Evolutionary conservation across 106 monocot species (phyloP), one percentile per base, ranked within the genome.

Genomic region (Posidonia australis): DNA sequence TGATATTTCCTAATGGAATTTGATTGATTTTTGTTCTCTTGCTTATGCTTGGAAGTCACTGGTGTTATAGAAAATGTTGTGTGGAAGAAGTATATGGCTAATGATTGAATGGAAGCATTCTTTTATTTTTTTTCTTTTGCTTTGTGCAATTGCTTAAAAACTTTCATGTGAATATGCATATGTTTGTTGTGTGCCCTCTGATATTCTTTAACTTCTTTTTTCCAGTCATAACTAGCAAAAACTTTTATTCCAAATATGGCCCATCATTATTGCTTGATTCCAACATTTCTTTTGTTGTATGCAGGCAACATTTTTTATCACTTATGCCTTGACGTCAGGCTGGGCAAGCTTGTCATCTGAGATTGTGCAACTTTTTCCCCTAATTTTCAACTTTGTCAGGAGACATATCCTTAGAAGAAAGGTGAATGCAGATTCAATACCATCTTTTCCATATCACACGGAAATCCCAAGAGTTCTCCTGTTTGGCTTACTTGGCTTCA

Each of bases 271-370:
- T 53, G 28, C 57, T 57, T 57, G 57, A 27, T 57, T 57, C 7
- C 18, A 22, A 42, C 19, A 9, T 36, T 20, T n/a, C n/a, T n/a
- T n/a, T n/a, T 62, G 7, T 36, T 43, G 18, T 20, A 24, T 80
- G 65, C 82, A 96, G 96, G 96, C 90, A 21, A 96, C 96, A 19
- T 87, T 96, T 59, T 90, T 96, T 69, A 90, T 84, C 48, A 96
- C 96, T 30, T 96, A 90, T 79, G 90, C 85, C 46, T 67, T 96
- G 48, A 96, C 96, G 13, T 96, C 96, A 51, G 96, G 96, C 11
- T 96, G 96, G 96, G 84, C 96, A 67, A 96, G 96, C 73, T 76
- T 96, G 57, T 90, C 87, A 29, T 78, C 87, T 22, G 96, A 96
- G 78, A 20, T 79, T 29, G 80, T 96, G 78, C 90, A 84, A 54